phyloP scores from a whole-genome alignment of 805 yeast genomes.

The Hanseniaspora lindneri region DNA sequence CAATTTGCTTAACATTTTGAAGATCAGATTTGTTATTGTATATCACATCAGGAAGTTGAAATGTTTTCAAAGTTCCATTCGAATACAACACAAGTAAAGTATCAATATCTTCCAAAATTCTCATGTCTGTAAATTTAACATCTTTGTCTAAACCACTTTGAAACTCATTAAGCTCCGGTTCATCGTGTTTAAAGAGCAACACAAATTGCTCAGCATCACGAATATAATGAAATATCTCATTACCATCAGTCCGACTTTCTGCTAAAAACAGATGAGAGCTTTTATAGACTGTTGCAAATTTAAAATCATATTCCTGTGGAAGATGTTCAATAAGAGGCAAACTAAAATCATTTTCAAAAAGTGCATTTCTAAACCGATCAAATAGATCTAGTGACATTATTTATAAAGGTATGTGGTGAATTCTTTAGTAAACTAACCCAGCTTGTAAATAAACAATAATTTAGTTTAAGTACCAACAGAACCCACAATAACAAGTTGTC shows the following conservation, averaged over 20 bases:
- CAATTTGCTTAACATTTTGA: constrained; percentile 2
- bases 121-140: constrained; percentile 1
- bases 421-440: too few species aligned
- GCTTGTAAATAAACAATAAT: too few species aligned
- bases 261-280: constrained; percentile 8
- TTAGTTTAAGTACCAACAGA: too few species aligned
- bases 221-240: constrained; percentile 13
- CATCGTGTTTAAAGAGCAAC: constrained; percentile 12
- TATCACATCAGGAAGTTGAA: constrained; percentile 6
- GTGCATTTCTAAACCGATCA: too few species aligned
- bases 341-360: too few species aligned
- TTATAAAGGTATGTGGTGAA: too few species aligned
- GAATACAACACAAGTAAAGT: constrained; percentile 1
- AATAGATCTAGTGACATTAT: too few species aligned
- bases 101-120: background rate
- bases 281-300: constrained; percentile 1
- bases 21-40: constrained; percentile 7
- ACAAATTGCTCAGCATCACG: constrained; percentile 3
- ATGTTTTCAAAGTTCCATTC: constrained; percentile 7
- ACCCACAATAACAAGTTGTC: too few species aligned
- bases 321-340: background rate
- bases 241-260: background rate
- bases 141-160: background rate
- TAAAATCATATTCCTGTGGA: background rate
- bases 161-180: background rate